A percentile compares a stretch with the other conserved stretches of the same genome.
Evolutionary conservation across 345 rosid species (phyloP).

Genomic region (Nephelium lappaceum): DNA sequence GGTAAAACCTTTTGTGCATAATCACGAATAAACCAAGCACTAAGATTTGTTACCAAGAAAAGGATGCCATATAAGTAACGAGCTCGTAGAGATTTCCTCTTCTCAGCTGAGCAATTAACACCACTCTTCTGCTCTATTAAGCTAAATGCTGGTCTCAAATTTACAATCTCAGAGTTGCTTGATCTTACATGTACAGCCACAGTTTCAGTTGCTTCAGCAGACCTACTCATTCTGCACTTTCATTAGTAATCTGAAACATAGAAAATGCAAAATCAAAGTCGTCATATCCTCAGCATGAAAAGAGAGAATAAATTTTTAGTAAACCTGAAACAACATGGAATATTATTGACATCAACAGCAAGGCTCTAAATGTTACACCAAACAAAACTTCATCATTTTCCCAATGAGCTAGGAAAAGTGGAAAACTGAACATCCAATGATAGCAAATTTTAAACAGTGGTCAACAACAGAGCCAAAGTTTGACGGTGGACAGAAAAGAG

Average conservation of each 20-base stretch:
- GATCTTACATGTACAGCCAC: slow-evolving; percentile 27
- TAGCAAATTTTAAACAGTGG: neutral
- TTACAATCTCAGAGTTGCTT: slow-evolving; percentile 39
- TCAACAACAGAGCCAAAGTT: neutral
- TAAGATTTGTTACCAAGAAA: slow-evolving; percentile 66
- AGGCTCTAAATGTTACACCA: neutral
- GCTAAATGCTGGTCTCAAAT: slow-evolving; percentile 22
- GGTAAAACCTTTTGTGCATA: slow-evolving; percentile 63
- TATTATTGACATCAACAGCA: neutral
- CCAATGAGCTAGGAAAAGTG: neutral
- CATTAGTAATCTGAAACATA: neutral
- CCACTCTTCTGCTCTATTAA: slow-evolving; percentile 25
- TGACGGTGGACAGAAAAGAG: neutral
- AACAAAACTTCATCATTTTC: neutral
- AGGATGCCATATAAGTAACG: slow-evolving; percentile 72
- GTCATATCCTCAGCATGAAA: neutral
- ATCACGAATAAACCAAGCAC: slow-evolving; percentile 88
- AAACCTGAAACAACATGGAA: neutral
- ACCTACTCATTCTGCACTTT: slow-evolving; percentile 33
- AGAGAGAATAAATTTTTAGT: neutral
- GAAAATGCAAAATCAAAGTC: neutral
- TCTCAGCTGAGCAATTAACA: slow-evolving; percentile 41
- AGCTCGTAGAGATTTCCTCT: slow-evolving; percentile 52
- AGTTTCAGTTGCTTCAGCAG: slow-evolving; percentile 24
- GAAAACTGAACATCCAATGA: neutral